Evolutionary conservation across 495 filamentous ascomycete genomes (phyloP).

Genomic region (Aspergillus incahuasiensis): DNA sequence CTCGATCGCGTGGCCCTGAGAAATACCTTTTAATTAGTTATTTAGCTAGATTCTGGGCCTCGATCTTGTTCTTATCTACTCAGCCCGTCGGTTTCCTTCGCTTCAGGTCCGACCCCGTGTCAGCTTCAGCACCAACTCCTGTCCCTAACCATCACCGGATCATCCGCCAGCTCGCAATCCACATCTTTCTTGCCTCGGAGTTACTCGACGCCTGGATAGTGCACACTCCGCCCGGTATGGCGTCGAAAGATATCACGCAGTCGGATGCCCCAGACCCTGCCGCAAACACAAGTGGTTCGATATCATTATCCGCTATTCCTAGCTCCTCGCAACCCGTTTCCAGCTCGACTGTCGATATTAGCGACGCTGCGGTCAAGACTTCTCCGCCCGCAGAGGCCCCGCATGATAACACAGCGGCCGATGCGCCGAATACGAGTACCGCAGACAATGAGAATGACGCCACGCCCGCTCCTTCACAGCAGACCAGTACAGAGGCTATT

Average conservation of each 20-base stretch:
- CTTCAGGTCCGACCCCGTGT: slow-evolving; percentile 9
- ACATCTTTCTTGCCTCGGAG: neutral
- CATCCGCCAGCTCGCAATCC: neutral
- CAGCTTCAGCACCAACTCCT: slow-evolving; percentile 2
- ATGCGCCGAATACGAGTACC: slow-evolving; percentile 22
- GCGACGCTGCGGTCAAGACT: slow-evolving; percentile 13
- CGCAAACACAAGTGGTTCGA: slow-evolving; percentile 13
- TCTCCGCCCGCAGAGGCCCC: slow-evolving; percentile 13
- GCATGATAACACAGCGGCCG: slow-evolving; percentile 14
- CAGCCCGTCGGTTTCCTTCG: neutral
- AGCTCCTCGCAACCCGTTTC: slow-evolving; percentile 17
- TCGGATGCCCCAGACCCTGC: slow-evolving; percentile 13
- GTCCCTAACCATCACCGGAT: neutral
- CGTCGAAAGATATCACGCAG: slow-evolving; percentile 19
- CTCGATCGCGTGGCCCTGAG: slow-evolving; percentile 14
- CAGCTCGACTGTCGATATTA: slow-evolving; percentile 14
- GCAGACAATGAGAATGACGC: slow-evolving; percentile 25
- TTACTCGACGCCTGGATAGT: neutral
- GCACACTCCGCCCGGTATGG: slow-evolving; percentile 1
- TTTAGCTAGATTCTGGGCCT: slow-evolving; percentile 9
- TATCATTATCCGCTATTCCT: slow-evolving; percentile 20
- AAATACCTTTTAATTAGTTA: slow-evolving; percentile 1
- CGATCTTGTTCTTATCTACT: slow-evolving; percentile 1
- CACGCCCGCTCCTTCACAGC: slow-evolving; percentile 19
- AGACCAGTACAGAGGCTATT: slow-evolving; percentile 15